Evolutionary conservation across 768 basidiomycete species (phyloP).

Genomic region (Macrolepiota fuliginosa): DNA sequence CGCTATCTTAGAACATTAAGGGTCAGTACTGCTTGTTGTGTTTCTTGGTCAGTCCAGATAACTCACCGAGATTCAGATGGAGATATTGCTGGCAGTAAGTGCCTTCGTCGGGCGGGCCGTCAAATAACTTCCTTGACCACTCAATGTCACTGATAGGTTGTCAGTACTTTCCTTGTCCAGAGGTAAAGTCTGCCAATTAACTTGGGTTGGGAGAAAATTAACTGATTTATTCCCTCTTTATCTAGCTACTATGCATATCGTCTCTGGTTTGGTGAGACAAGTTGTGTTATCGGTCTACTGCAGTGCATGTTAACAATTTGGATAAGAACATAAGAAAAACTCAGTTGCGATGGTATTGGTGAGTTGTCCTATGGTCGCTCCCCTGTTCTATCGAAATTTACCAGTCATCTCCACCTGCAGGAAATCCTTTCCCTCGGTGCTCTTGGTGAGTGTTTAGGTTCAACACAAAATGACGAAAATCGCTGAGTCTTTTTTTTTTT

Average conservation of each 20-base stretch:
- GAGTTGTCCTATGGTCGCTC: background rate
- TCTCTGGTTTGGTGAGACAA: slow-evolving; percentile 18
- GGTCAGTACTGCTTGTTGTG: background rate
- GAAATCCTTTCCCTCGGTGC: slow-evolving; percentile 16
- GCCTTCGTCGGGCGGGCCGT: too few species aligned
- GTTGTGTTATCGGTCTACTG: background rate
- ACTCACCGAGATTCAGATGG: background rate
- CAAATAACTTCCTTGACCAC: background rate
- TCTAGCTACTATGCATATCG: slow-evolving; percentile 19
- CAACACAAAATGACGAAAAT: background rate
- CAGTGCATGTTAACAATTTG: background rate
- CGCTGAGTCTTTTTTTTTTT: background rate
- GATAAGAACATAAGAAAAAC: slow-evolving; percentile 15
- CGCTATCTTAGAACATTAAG: background rate
- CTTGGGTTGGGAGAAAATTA: background rate
- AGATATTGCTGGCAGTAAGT: background rate
- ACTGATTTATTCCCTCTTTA: background rate
- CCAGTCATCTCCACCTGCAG: slow-evolving; percentile 4
- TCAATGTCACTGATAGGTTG: slow-evolving; percentile 10
- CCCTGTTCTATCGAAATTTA: background rate
- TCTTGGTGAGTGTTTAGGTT: slow-evolving; percentile 12
- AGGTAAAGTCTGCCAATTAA: slow-evolving; percentile 9
- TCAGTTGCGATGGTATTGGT: slow-evolving; percentile 16
- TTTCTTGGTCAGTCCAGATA: background rate
- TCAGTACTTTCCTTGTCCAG: slow-evolving; percentile 22